phyloP scores from a whole-genome alignment of 768 basidiomycete genomes.

The Mycena crocata region DNA sequence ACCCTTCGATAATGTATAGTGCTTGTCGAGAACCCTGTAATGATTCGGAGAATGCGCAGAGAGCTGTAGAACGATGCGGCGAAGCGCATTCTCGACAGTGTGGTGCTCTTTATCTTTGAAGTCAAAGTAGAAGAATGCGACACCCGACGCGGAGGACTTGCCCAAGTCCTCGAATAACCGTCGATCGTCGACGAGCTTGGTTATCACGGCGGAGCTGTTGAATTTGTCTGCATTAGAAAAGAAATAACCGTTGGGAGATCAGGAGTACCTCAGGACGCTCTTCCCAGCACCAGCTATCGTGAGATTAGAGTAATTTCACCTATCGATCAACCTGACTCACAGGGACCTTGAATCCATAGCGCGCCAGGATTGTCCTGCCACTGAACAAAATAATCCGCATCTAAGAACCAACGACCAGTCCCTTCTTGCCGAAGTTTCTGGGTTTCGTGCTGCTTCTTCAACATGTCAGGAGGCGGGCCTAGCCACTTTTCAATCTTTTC shows the following conservation, averaged over 20 bases:
- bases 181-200: slow-evolving; percentile 4
- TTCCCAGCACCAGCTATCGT: slow-evolving; percentile 15
- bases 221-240: not conserved
- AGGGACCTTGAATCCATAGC: not conserved
- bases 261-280: slow-evolving; percentile 16
- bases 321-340: not conserved
- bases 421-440: not conserved
- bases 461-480: not conserved
- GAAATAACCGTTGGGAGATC: not conserved
- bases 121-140: slow-evolving; percentile 21
- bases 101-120: not conserved
- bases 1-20: not conserved
- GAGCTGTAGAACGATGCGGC: slow-evolving; percentile 12
- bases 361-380: not conserved
- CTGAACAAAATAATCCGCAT: not conserved
- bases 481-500: slow-evolving; percentile 2
- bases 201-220: not conserved
- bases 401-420: not conserved
- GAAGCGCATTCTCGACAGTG: slow-evolving; percentile 1
- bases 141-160: not conserved
- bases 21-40: not conserved
- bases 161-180: not conserved
- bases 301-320: not conserved
- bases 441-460: not conserved
- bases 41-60: slow-evolving; percentile 10